A percentile compares a stretch with the other conserved stretches of the same genome.
These are phyloP conservation scores for Aspergillus hiratsukae DNA, from an alignment of 2,329 filamentous ascomycete genomes.

Conservation along the genomic window DNA sequence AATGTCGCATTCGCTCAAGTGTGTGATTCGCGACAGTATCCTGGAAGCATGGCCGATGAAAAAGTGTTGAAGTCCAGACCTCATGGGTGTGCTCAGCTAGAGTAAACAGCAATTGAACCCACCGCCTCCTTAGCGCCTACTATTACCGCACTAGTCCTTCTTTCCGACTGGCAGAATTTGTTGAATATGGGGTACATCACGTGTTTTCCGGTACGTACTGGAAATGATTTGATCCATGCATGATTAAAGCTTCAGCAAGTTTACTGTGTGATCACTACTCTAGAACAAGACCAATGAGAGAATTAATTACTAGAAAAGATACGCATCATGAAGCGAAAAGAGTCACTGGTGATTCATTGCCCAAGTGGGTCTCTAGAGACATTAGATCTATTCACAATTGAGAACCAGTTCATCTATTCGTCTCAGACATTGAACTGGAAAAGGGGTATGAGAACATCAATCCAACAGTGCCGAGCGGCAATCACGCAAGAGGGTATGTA, in stretches of 20 bases:
- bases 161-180: background rate
- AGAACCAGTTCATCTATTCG: background rate
- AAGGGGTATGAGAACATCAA: background rate
- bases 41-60: background rate
- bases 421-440: background rate
- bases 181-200: background rate
- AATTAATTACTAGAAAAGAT: background rate
- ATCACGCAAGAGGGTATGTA: slow-evolving; percentile 6
- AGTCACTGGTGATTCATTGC: background rate
- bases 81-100: no score
- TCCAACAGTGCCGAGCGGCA: background rate
- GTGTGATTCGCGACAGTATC: background rate
- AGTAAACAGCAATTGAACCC: background rate
- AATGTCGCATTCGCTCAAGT: background rate
- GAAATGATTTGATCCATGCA: background rate
- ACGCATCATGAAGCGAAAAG: background rate
- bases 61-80: background rate
- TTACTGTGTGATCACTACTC: background rate
- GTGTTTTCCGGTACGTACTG: background rate
- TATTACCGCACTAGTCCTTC: background rate
- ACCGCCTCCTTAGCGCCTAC: background rate
- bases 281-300: background rate
- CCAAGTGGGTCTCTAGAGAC: background rate
- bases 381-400: background rate
- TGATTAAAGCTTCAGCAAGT: background rate